Base-by-base conservation (phyloP, 352 stramenopile genomes). In the Globisporangium uncinulatum region DNA sequence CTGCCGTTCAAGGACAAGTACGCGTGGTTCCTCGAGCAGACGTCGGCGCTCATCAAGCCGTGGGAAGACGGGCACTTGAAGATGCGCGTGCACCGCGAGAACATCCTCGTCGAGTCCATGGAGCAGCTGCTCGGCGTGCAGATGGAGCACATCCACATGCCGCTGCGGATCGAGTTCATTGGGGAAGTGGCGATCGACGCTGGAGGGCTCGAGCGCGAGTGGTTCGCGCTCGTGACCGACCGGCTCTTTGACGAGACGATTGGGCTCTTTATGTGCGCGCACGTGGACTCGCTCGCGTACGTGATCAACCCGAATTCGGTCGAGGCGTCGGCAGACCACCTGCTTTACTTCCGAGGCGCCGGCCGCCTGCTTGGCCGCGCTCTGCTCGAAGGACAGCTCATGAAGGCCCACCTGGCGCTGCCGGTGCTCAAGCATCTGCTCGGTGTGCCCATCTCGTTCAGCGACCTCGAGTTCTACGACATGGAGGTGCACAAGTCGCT, bases 331-430 rank as follows among this genome's bases (percentile, higher is more conserved):
- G 93, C 96, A 1, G 85, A 99, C 63, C 96, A 99, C 67, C 66
- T 99, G 58, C 73, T 97, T n/a, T 99, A 98, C 74, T 99, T 99
- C 71, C 92, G 96, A 51, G 97, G 97, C 57, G 81, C 96, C 0
- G 96, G 95, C 3, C 81, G 96, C 7, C 73, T 99, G 10, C 71
- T 99, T 59, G 97, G 95, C 31, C 98, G 98, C 62, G 96, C 97
- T 32, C 68, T 99, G 37, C 78, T 97, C 11, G 97, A 99, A 72
- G 97, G 97, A 1, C 97, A 98, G 63, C 63, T 95, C 53, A 86
- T 96, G 66, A 84, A 82, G 51, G 86, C 83, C 14, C 84, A 89
- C 58, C 65, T 97, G 61, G 83, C 86, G 20, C 63, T 94, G 48
- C 87, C 87, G 1, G 66, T 97, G 58, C 72, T 96, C 41, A 92